These are phyloP conservation scores for Fagopyrum esculentum DNA, from an alignment of 148 eudicot genomes.

Conservation along the genomic window DNA sequence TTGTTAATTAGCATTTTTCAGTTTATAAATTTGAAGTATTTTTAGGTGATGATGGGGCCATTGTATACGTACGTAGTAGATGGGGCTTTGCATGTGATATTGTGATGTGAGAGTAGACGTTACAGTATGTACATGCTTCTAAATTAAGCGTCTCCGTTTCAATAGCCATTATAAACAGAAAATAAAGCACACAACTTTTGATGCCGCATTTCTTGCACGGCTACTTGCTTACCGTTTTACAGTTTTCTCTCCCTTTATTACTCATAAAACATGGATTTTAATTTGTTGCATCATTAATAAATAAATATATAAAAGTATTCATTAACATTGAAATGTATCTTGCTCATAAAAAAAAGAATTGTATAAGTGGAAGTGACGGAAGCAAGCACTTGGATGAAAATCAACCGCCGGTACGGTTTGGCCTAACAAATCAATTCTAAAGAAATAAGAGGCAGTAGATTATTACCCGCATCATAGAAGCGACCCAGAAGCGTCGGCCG, in stretches of 20 bases:
- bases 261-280: neutral
- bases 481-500: constrained; percentile 74
- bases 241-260: neutral
- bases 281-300: neutral
- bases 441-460: neutral
- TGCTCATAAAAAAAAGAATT: no score
- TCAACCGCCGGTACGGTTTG: neutral
- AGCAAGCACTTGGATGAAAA: neutral
- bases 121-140: neutral
- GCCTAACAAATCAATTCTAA: neutral
- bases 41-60: neutral
- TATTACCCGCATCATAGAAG: constrained; percentile 71
- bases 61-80: neutral
- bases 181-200: neutral
- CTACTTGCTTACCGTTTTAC: neutral
- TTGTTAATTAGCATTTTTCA: neutral
- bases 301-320: neutral
- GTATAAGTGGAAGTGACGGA: no score
- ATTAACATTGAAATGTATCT: no score
- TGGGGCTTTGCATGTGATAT: neutral
- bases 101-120: neutral
- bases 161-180: neutral
- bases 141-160: neutral
- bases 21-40: neutral
- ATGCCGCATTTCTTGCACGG: neutral